Base-by-base conservation (phyloP, 2,329 filamentous ascomycete genomes). In the Xylariaceae sp. region DNA sequence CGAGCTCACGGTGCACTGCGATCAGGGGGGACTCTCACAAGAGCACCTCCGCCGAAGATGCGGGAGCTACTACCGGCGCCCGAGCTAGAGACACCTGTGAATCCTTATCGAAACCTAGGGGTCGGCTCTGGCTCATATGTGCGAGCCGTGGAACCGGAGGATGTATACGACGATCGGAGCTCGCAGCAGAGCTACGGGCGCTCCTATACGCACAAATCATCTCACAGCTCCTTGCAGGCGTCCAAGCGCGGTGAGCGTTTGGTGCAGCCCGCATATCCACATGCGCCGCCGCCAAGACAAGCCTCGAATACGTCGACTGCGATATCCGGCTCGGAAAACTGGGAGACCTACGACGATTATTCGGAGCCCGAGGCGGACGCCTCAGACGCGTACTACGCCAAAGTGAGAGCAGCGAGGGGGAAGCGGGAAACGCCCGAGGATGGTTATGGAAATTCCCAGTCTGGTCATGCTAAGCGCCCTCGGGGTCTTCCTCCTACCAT, bases 271-370 rank as follows among this genome's bases (percentile, higher is more conserved):
- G 56, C 65, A n/a, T 78, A 77, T 55, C 67, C 72, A 13, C 72
- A 73, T 30, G 73, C 72, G 15, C 71, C 70, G 10, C 71, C 72
- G 1, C 71, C 76, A 1, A 78, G 89, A 45, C 88, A 92, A 63
- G 85, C 87, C 15, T 89, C 86, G 6, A 84, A 84, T 60, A 86
- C 86, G 1, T 92, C 89, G n/a, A 89, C 87, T 1, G 79, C 79
- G 19, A 79, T 88, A 22, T 90, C 88, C 5, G 89, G 89, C 1
- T 95, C 89, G 3, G 92, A 97, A 72, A 97, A 97, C 70, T 97
- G 92, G 92, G 92, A 97, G 72, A 96, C 92, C 9, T 97, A 94
- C 65, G 92, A 94, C 63, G 89, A 95, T 68, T 84, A 80, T 61
- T 90, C 87, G 57, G 86, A 90, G 65, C 83, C 86, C 0, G 88